phyloP scores from a whole-genome alignment of 2,329 filamentous ascomycete genomes.

The Phaeosphaeria sp. region DNA sequence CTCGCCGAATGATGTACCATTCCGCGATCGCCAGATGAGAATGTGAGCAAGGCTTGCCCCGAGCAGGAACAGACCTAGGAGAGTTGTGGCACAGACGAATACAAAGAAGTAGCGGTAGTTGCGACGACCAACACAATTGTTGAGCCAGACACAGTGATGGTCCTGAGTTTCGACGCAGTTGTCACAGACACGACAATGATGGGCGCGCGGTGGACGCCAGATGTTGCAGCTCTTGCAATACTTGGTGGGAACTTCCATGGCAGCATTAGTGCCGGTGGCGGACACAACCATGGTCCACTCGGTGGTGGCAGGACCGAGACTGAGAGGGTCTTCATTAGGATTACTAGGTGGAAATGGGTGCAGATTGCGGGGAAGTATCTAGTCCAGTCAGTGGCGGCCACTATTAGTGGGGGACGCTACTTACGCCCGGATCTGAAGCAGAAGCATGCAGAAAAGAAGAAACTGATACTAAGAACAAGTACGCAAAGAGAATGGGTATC shows the following conservation, averaged over 20 bases:
- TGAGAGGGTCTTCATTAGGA: constrained; percentile 79
- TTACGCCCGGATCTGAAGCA: constrained; percentile 87
- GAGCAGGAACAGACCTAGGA: constrained; percentile 78
- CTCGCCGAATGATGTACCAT: constrained; percentile 70
- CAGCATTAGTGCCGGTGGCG: constrained; percentile 73
- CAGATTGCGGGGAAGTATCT: constrained; percentile 92
- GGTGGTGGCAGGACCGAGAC: constrained; percentile 82
- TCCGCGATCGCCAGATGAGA: constrained; percentile 70
- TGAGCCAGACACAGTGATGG: constrained; percentile 98
- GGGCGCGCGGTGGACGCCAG: constrained; percentile 93
- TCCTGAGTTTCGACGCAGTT: constrained; percentile 97
- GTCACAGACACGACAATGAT: constrained; percentile 96
- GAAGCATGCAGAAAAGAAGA: constrained; percentile 96
- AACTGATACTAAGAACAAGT: constrained; percentile 87
- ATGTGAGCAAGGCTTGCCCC: constrained; percentile 82
- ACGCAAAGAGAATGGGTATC: constrained; percentile 87
- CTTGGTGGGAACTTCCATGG: constrained; percentile 98
- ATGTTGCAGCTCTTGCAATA: constrained; percentile 98
- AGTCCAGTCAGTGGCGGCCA: constrained; percentile 20
- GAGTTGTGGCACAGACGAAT: constrained; percentile 80
- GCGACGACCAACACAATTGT: constrained; percentile 94
- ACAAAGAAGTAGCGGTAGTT: constrained; percentile 99
- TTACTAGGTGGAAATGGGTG: constrained; percentile 83
- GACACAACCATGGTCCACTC: constrained; percentile 94
- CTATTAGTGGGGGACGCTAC: constrained; percentile 46